These are phyloP conservation scores for Lanmaoa pseudosensibilis DNA, from an alignment of 768 basidiomycete species.

Conservation along the genomic window DNA sequence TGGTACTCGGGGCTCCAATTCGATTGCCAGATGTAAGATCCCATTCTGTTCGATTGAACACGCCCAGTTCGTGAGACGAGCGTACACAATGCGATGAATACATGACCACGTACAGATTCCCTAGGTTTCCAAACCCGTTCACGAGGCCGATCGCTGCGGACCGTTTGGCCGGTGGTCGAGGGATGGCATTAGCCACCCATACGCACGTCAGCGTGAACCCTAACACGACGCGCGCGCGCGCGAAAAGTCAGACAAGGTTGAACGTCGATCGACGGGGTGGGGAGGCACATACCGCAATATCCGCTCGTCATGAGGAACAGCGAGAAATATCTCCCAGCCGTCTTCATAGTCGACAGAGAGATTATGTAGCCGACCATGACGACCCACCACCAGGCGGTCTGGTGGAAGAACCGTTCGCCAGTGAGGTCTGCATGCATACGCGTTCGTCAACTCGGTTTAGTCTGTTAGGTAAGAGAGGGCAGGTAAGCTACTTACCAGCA, in stretches of 20 bases:
- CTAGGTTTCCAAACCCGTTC: constrained; percentile 59
- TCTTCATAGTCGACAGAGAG: constrained; percentile 50
- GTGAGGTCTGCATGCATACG: constrained; percentile 42
- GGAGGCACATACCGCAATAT: constrained; percentile 37
- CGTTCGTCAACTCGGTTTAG: background rate
- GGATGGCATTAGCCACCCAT: constrained; percentile 62
- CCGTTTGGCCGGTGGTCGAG: constrained; percentile 56
- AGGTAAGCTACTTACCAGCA: constrained; percentile 37
- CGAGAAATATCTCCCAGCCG: constrained; percentile 57
- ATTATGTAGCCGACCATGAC: constrained; percentile 63
- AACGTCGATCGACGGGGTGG: background rate
- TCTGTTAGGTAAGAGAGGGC: background rate
- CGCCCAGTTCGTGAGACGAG: background rate
- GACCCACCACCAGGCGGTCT: constrained; percentile 56
- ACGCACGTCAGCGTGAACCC: constrained; percentile 49
- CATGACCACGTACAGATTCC: constrained; percentile 48
- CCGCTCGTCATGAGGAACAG: constrained; percentile 66
- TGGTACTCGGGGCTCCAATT: constrained; percentile 63
- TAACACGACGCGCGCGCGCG: background rate
- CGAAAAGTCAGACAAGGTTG: background rate
- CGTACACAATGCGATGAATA: background rate
- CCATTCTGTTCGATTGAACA: constrained; percentile 42
- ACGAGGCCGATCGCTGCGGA: constrained; percentile 61
- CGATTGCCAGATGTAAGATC: constrained; percentile 62
- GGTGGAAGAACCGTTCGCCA: constrained; percentile 67